Base-by-base conservation (phyloP, 345 rosid genomes). In the Corchorus olitorius region DNA sequence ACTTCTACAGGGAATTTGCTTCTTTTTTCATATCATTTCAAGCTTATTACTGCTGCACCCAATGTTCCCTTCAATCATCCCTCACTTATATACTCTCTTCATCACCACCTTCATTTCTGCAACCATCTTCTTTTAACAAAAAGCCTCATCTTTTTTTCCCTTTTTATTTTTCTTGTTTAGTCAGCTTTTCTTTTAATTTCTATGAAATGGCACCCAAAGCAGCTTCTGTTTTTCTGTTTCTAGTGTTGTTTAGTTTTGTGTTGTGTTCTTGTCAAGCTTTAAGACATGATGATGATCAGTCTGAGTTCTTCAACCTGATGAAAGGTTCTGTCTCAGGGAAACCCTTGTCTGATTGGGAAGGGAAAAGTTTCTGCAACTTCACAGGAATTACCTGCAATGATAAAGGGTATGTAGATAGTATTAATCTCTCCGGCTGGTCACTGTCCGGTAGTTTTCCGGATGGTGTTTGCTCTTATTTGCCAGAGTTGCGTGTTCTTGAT, bases 391-490 rank as follows among this genome's bases (percentile, higher is more conserved):
- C 79, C 79, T 94, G 98, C 83, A 84, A 94, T 64, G 43, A 60
- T 53, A 60, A 68, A 67, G 98, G 97, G 4, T 64, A 78, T 19
- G 98, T 91, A 22, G 89, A 85, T 6, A 60, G 72, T 76, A 43
- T 94, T 77, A 92, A 94, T 82, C 61, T 93, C 6, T 39, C 88
- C 3, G 87, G 83, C n/a, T 83, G 84, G 97, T 86, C 84, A 11
- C 81, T 91, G 69, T 84, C 91, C 3, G 99, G 98, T 22, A 72
- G 80, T 49, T 90, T 93, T 35, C 99, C 98, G 1, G 68, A 75
- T 35, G 85, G 58, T 19, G 71, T 94, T 39, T 94, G 97, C 84
- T 85, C 91, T 50, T 89, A 89, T 84, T 71, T 94, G 13, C 98
- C 96, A 0, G 76, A 81, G 74, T 77, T 94, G n/a, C 90, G 91